phyloP scores from a whole-genome alignment of 805 yeast species.

The Teunomyces kruisii region DNA sequence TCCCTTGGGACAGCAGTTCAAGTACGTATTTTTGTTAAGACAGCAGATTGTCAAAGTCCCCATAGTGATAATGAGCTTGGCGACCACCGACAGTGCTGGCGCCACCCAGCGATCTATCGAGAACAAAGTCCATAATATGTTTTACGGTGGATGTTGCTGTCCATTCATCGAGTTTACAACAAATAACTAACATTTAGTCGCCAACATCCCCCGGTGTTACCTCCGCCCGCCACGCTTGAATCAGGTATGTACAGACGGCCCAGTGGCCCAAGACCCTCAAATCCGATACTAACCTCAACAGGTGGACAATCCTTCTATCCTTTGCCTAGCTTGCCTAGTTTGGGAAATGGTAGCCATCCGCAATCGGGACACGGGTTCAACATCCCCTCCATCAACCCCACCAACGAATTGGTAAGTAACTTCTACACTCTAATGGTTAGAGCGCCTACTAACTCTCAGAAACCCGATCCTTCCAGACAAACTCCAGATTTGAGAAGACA shows the following conservation, averaged over 20 bases:
- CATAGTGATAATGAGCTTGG: not conserved
- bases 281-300: slow-evolving; percentile 22
- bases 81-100: not conserved
- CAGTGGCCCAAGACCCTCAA: not conserved
- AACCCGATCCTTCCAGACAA: slow-evolving; percentile 19
- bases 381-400: slow-evolving; percentile 47
- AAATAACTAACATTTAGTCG: slow-evolving; percentile 34
- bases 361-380: slow-evolving; percentile 47
- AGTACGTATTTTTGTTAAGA: slow-evolving; percentile 30
- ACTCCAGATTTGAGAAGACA: slow-evolving; percentile 25
- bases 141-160: not conserved
- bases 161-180: not conserved
- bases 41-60: not conserved
- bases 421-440: not conserved
- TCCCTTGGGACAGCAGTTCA: slow-evolving; percentile 42
- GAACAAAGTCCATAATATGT: not conserved
- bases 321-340: slow-evolving; percentile 51
- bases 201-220: slow-evolving; percentile 59
- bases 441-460: slow-evolving; percentile 2
- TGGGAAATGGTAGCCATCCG: slow-evolving; percentile 41
- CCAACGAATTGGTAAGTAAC: slow-evolving; percentile 22
- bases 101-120: not conserved
- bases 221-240: slow-evolving; percentile 57
- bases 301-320: slow-evolving; percentile 50
- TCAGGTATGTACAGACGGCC: slow-evolving; percentile 37